A percentile compares a stretch with the other conserved stretches of the same genome.
Evolutionary conservation across 306 rosid species (phyloP).

Genomic region (Quercus robur): DNA sequence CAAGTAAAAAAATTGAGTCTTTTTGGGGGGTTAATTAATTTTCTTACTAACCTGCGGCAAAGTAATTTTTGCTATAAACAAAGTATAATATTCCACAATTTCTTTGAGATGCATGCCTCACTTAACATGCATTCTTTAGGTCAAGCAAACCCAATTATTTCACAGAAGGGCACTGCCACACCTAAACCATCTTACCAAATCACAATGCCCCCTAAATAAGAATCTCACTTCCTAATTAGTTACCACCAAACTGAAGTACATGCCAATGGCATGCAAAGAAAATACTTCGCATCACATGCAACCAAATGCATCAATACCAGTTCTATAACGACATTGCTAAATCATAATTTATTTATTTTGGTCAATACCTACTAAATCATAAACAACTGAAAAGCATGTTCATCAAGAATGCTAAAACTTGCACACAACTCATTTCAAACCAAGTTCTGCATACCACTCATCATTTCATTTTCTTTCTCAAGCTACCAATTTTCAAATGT

Average conservation of each 20-base stretch:
- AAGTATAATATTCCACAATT: background rate
- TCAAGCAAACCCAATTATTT: background rate
- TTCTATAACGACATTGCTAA: background rate
- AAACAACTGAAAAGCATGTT: background rate
- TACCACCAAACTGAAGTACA: background rate
- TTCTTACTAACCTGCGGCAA: background rate
- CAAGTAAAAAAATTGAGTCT: background rate
- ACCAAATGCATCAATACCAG: background rate
- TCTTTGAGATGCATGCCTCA: background rate
- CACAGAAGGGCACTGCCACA: background rate
- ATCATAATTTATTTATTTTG: background rate
- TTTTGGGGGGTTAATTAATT: background rate
- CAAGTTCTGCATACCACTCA: background rate
- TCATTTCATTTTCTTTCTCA: background rate
- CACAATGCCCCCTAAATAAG: background rate
- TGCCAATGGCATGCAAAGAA: background rate
- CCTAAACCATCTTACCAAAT: background rate
- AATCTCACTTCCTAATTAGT: background rate
- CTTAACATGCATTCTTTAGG: background rate
- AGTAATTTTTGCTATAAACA: too few species aligned
- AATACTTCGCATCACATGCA: background rate
- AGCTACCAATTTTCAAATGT: background rate
- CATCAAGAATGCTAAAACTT: background rate
- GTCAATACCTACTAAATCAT: background rate
- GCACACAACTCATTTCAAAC: background rate